A percentile compares a stretch with the other conserved stretches of the same genome.
phyloP scores from a whole-genome alignment of 2,329 filamentous ascomycete genomes.

The Scleromitrula shiraiana region DNA sequence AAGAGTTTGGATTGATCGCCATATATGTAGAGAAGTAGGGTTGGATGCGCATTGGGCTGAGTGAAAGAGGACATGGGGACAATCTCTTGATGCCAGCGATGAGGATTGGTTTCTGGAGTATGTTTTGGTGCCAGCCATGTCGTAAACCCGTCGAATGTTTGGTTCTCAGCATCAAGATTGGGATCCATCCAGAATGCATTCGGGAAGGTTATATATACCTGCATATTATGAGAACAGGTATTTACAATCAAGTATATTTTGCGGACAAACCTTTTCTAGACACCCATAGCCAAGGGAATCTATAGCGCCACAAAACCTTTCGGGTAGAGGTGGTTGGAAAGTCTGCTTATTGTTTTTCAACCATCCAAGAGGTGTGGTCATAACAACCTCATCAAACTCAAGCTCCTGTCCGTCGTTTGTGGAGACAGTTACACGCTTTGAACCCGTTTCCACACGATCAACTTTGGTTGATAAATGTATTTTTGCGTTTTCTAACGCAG shows the following conservation, averaged over 20 bases:
- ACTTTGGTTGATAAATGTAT: constrained; percentile 23
- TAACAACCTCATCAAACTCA: constrained; percentile 37
- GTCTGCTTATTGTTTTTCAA: constrained; percentile 34
- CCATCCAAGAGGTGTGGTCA: constrained; percentile 45
- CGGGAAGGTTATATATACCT: constrained; percentile 47
- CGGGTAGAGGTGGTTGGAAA: constrained; percentile 38
- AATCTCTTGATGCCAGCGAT: constrained; percentile 52
- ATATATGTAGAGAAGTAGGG: constrained; percentile 58
- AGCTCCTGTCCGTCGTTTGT: constrained; percentile 15
- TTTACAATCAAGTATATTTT: background rate
- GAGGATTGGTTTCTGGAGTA: constrained; percentile 39
- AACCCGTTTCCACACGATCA: constrained; percentile 11
- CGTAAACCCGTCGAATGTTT: constrained; percentile 40
- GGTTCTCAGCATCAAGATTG: background rate
- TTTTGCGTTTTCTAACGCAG: constrained; percentile 18
- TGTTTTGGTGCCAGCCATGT: constrained; percentile 55
- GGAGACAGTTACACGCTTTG: constrained; percentile 11
- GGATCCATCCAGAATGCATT: constrained; percentile 49
- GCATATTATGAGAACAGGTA: background rate
- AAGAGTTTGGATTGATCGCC: constrained; percentile 36
- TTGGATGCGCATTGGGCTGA: constrained; percentile 46
- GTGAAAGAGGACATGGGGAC: constrained; percentile 51
- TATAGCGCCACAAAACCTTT: constrained; percentile 38
- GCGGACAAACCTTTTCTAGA: constrained; percentile 41
- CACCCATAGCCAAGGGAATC: constrained; percentile 39